Conservation (phyloP, 2,329 filamentous ascomycete genomes). For the Sclerotinia subarctica region DNA sequence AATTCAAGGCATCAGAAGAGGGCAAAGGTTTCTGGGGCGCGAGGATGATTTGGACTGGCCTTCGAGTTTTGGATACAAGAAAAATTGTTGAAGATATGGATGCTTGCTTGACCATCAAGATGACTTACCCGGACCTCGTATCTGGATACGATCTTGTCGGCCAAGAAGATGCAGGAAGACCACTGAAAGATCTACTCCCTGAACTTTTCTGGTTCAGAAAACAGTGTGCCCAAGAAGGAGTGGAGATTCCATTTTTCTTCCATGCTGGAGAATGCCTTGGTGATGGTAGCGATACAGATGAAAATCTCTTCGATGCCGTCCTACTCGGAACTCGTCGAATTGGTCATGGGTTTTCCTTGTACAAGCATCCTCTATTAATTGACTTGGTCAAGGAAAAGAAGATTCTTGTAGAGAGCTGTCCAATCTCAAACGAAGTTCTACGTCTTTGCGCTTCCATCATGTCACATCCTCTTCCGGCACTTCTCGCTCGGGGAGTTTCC, state of each 20-base stretch:
- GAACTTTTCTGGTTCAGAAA: constrained; percentile 93
- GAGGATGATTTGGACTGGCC: constrained; percentile 78
- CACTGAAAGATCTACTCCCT: constrained; percentile 73
- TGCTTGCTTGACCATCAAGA: constrained; percentile 78
- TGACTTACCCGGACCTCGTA: constrained; percentile 73
- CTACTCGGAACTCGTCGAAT: constrained; percentile 84
- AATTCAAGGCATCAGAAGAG: constrained; percentile 68
- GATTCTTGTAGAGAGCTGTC: constrained; percentile 86
- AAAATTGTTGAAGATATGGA: constrained; percentile 79
- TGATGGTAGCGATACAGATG: constrained; percentile 70
- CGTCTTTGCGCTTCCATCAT: constrained; percentile 73
- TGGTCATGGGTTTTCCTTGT: constrained; percentile 83
- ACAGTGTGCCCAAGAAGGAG: constrained; percentile 70
- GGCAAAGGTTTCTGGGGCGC: constrained; percentile 80
- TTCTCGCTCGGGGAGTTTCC: constrained; percentile 79
- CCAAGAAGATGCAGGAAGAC: constrained; percentile 75
- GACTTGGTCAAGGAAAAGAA: constrained; percentile 85
- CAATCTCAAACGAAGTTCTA: constrained; percentile 85
- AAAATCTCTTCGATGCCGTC: constrained; percentile 85
- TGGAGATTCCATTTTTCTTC: constrained; percentile 92
- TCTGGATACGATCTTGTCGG: constrained; percentile 88
- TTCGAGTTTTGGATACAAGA: constrained; percentile 62
- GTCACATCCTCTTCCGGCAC: constrained; percentile 75
- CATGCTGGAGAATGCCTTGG: constrained; percentile 84
- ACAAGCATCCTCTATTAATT: constrained; percentile 85